A percentile compares a stretch with the other conserved stretches of the same genome.
These are phyloP conservation scores for Thalia dealbata DNA, from an alignment of 176 grass and related monocot genomes.

Conservation along the genomic window DNA sequence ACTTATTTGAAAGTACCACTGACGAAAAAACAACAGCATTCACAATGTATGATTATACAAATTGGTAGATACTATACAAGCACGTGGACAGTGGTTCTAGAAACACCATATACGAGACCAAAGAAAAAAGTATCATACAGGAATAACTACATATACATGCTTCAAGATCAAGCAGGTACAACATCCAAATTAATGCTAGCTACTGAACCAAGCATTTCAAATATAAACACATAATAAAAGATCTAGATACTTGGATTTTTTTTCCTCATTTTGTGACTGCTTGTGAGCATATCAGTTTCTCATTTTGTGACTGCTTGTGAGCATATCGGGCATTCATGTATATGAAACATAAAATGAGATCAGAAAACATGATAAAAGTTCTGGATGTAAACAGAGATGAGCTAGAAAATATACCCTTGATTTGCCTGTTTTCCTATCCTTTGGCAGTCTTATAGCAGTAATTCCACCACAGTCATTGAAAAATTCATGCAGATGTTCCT, in stretches of 20 bases:
- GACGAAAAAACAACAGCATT: not conserved
- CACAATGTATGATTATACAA: not conserved
- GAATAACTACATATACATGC: no score
- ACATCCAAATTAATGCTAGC: no score
- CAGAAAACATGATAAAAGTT: not conserved
- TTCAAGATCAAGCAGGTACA: no score
- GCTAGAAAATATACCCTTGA: slow-evolving; percentile 49
- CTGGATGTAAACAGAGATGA: not conserved
- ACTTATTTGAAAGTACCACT: not conserved
- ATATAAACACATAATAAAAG: no score
- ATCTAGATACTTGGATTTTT: no score
- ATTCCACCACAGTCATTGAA: slow-evolving; percentile 68
- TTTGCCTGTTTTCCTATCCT: slow-evolving; percentile 59
- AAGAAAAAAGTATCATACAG: no score
- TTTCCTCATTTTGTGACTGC: no score
- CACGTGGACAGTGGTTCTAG: not conserved
- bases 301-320: no score
- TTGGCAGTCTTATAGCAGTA: slow-evolving; percentile 72
- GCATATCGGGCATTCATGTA: not conserved
- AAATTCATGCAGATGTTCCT: slow-evolving; percentile 52
- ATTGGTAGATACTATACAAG: not conserved
- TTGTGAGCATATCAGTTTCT: no score
- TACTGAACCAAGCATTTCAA: no score
- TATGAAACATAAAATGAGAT: not conserved
- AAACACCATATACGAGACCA: not conserved